Conservation (phyloP, 306 rosid species). For the Medicago arabica region DNA sequence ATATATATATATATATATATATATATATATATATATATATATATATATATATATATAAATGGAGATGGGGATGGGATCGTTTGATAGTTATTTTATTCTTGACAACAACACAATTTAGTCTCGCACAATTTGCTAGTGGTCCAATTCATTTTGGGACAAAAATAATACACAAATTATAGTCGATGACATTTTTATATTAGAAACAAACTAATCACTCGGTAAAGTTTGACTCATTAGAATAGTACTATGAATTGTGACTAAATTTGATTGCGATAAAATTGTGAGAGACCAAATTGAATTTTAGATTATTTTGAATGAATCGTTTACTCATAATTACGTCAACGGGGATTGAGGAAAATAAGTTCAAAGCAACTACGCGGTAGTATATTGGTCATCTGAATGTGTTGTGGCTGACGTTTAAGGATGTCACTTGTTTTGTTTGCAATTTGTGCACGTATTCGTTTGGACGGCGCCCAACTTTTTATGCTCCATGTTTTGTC, state of each 20-base stretch:
- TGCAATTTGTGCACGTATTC: slow-evolving; percentile 7
- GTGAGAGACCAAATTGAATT: too few species aligned
- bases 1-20: slow-evolving; percentile 24
- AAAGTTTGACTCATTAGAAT: too few species aligned
- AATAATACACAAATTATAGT: too few species aligned
- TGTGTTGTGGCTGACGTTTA: slow-evolving; percentile 47
- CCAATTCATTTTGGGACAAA: too few species aligned
- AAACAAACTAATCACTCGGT: too few species aligned
- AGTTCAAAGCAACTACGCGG: slow-evolving; percentile 37
- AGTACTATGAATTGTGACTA: too few species aligned
- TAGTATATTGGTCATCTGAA: slow-evolving; percentile 41
- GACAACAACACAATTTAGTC: too few species aligned
- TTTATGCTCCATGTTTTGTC: neutral
- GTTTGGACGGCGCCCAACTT: slow-evolving; percentile 47
- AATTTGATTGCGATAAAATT: too few species aligned
- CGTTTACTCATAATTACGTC: slow-evolving; percentile 35
- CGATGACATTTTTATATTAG: too few species aligned
- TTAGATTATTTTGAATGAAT: too few species aligned
- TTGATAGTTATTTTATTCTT: too few species aligned
- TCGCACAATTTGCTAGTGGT: too few species aligned
- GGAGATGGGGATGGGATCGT: neutral
- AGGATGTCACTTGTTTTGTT: slow-evolving; percentile 24
- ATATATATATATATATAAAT: slow-evolving; percentile 28
- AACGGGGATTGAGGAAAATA: slow-evolving; percentile 34
- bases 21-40: slow-evolving; percentile 28